These are phyloP conservation scores for Kalmanozyma brasiliensis DNA, from an alignment of 1,284 basidiomycete genomes.

Conservation along the genomic window DNA sequence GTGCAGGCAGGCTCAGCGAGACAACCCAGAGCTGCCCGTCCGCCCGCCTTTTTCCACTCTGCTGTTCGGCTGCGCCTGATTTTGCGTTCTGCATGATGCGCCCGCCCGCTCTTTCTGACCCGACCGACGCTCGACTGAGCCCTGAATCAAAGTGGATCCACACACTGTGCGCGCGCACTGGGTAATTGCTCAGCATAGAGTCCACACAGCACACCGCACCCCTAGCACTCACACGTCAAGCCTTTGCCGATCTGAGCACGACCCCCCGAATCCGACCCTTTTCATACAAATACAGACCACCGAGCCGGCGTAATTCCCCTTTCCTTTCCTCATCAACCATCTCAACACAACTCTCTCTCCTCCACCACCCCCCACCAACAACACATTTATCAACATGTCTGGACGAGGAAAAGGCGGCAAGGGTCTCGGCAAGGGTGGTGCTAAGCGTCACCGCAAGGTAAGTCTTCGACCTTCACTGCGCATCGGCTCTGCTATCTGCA, in stretches of 20 bases:
- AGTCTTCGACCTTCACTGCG: conserved; percentile 22
- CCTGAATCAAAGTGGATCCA: conserved; percentile 1
- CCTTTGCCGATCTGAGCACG: conserved; percentile 34
- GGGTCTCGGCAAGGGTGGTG: conserved; percentile 69
- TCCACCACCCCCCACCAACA: conserved; percentile 26
- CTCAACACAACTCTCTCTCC: conserved; percentile 37
- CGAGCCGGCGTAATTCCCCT: conserved; percentile 30
- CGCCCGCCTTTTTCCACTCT: too few species aligned
- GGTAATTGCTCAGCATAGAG: too few species aligned
- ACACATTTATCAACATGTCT: conserved; percentile 58
- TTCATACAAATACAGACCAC: conserved; percentile 49
- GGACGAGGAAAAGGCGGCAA: conserved; percentile 68
- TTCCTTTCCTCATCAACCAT: conserved; percentile 36
- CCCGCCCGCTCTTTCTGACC: too few species aligned
- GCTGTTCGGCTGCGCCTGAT: neutral
- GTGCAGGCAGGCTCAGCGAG: neutral
- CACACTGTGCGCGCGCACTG: neutral
- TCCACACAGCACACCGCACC: too few species aligned
- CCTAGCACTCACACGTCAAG: conserved; percentile 4
- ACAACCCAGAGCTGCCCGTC: neutral
- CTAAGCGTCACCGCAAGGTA: conserved; percentile 68
- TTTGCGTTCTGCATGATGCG: too few species aligned
- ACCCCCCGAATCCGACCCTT: conserved; percentile 31
- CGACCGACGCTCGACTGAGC: too few species aligned
- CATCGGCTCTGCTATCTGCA: too few species aligned